phyloP scores from a whole-genome alignment of 805 yeast species.

The Kodamaea leandrae region DNA sequence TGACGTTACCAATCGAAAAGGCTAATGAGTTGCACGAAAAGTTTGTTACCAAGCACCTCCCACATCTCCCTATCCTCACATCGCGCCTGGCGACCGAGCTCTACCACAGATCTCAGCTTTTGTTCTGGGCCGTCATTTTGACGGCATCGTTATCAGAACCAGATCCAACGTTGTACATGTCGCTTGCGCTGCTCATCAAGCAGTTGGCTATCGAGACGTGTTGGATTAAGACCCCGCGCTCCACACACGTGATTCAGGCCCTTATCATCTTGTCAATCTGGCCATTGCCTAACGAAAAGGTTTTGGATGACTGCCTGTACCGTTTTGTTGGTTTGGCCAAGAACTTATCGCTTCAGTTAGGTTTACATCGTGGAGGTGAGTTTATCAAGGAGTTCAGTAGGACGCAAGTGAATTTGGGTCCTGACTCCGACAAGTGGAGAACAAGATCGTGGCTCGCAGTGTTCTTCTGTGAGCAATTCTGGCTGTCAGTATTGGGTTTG shows the following conservation, averaged over 20 bases:
- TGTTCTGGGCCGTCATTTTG: conserved; percentile 88
- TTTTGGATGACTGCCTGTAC: conserved; percentile 87
- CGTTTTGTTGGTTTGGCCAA: conserved; percentile 87
- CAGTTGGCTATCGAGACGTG: conserved; percentile 89
- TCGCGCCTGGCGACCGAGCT: conserved; percentile 71
- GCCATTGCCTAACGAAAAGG: conserved; percentile 93
- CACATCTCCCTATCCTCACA: conserved; percentile 75
- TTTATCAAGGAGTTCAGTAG: conserved; percentile 88
- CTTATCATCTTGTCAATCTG: conserved; percentile 78
- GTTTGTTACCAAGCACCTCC: conserved; percentile 65
- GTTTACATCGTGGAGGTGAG: conserved; percentile 82
- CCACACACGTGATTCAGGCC: conserved; percentile 92
- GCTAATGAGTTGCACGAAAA: conserved; percentile 72
- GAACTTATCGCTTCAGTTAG: conserved; percentile 77
- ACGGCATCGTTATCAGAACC: conserved; percentile 87
- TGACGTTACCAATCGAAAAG: conserved; percentile 58
- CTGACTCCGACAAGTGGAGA: conserved; percentile 92
- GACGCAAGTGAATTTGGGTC: conserved; percentile 77
- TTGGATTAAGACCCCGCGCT: conserved; percentile 90
- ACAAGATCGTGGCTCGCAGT: conserved; percentile 90
- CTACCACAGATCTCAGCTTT: conserved; percentile 75
- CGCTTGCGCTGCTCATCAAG: conserved; percentile 72
- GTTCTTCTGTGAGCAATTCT: conserved; percentile 83
- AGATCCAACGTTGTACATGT: conserved; percentile 75
- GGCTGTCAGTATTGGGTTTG: conserved; percentile 84